Conservation (phyloP, 306 rosid genomes). For the Cajanus cajan region DNA sequence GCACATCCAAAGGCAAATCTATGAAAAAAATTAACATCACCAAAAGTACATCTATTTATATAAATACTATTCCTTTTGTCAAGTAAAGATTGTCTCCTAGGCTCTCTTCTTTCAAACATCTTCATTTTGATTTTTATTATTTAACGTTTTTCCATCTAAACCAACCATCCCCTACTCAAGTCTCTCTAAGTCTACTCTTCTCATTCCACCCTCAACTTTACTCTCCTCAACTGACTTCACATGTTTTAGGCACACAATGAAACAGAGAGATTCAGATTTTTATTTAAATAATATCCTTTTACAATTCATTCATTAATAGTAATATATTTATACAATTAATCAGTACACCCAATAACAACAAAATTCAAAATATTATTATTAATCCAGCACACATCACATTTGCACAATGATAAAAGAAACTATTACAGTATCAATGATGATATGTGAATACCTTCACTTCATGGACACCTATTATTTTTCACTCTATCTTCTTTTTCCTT, state of each 20-base stretch:
- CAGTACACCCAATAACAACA: background rate
- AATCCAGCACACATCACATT: background rate
- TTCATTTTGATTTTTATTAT: background rate
- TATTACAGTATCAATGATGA: background rate
- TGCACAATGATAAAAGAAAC: background rate
- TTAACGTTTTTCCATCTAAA: constrained; percentile 2
- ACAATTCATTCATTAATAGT: background rate
- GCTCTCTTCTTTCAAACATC: background rate
- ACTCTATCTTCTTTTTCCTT: too few relatives aligned
- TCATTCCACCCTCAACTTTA: background rate
- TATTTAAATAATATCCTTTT: background rate
- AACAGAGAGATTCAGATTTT: background rate
- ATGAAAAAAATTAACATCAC: background rate
- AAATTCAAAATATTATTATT: background rate
- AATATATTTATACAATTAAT: background rate
- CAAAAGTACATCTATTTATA: background rate
- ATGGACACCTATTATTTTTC: too few relatives aligned
- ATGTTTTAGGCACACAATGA: background rate
- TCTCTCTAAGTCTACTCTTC: background rate
- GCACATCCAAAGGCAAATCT: constrained; percentile 3
- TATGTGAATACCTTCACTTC: too few relatives aligned
- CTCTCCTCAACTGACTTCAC: background rate
- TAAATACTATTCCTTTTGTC: background rate
- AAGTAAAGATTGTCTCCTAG: background rate
- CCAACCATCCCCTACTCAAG: constrained; percentile 7